Conservation (phyloP, 352 stramenopile genomes). For the Phytophthora constricta region DNA sequence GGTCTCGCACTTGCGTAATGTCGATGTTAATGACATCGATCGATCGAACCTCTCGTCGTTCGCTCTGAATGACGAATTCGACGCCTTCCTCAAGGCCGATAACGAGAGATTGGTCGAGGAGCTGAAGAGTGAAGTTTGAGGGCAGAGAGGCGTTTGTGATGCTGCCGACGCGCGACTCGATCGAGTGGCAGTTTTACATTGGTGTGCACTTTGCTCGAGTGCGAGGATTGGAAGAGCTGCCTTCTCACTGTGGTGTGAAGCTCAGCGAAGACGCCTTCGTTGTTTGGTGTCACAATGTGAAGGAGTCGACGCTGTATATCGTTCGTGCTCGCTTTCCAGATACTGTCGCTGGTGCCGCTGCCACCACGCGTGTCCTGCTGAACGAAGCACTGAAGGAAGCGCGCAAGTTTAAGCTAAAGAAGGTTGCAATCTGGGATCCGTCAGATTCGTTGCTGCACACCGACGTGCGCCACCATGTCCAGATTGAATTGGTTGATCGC, state of each 20-base stretch:
- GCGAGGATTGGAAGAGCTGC: conserved; percentile 39
- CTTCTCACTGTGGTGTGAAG: conserved; percentile 46
- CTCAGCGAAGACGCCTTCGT: conserved; percentile 54
- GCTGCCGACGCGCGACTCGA: conserved; percentile 57
- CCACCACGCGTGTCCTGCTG: conserved; percentile 35
- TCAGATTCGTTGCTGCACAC: conserved; percentile 21
- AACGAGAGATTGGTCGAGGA: conserved; percentile 43
- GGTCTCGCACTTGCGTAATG: conserved; percentile 25
- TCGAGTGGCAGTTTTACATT: conserved; percentile 76
- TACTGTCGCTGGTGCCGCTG: conserved; percentile 3
- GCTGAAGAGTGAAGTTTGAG: conserved; percentile 36
- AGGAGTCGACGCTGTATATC: conserved; percentile 62
- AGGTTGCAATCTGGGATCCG: conserved; percentile 58
- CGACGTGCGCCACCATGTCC: conserved; percentile 28
- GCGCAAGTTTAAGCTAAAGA: conserved; percentile 46
- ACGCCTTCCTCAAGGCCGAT: conserved; percentile 50
- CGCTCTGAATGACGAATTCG: conserved; percentile 45
- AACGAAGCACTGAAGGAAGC: conserved; percentile 45
- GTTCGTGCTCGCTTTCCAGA: conserved; percentile 50
- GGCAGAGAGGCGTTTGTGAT: conserved; percentile 47
- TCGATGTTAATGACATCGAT: not conserved
- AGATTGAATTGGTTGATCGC: conserved; percentile 45
- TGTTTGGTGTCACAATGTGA: conserved; percentile 73
- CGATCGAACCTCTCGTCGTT: conserved; percentile 20
- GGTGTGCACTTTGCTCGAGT: conserved; percentile 55